Conservation (phyloP, 768 basidiomycete genomes). For the Sporobolomyces phaffii region DNA sequence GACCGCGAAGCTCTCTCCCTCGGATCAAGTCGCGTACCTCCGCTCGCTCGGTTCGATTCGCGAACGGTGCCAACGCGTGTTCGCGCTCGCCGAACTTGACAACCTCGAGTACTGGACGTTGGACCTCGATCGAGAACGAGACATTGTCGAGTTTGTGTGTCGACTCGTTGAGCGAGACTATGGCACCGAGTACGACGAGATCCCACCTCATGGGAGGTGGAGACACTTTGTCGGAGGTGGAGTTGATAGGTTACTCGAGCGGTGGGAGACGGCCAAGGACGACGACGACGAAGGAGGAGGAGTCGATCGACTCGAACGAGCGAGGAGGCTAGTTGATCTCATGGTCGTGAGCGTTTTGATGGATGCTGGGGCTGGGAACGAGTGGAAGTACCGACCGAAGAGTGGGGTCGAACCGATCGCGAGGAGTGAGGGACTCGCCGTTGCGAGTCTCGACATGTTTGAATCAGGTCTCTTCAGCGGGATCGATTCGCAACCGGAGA, state of each 20-base stretch:
- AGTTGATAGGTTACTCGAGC: conserved; percentile 38
- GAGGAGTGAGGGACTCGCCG: conserved; percentile 65
- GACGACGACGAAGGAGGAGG: neutral
- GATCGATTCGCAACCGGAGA: conserved; percentile 56
- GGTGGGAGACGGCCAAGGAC: conserved; percentile 18
- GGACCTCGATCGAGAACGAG: conserved; percentile 65
- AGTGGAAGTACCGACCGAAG: conserved; percentile 69
- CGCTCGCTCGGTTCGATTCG: conserved; percentile 84
- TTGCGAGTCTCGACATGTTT: conserved; percentile 90
- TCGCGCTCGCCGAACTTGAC: conserved; percentile 66
- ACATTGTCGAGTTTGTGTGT: conserved; percentile 47
- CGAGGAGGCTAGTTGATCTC: conserved; percentile 75
- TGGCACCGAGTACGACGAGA: conserved; percentile 60
- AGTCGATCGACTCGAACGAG: conserved; percentile 50
- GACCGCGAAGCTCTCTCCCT: neutral
- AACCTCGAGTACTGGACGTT: conserved; percentile 81
- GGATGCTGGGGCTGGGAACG: conserved; percentile 84
- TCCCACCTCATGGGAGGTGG: conserved; percentile 64
- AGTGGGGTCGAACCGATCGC: conserved; percentile 54
- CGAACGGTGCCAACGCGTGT: conserved; percentile 71
- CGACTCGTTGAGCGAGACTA: conserved; percentile 58
- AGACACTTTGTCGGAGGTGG: conserved; percentile 56
- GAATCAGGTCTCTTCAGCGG: conserved; percentile 72
- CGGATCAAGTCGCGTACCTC: conserved; percentile 53
- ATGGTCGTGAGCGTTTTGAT: conserved; percentile 86